A percentile compares a stretch with the other conserved stretches of the same genome.
Conservation (phyloP, 768 basidiomycete genomes). For the Tremella yokohamensis region DNA sequence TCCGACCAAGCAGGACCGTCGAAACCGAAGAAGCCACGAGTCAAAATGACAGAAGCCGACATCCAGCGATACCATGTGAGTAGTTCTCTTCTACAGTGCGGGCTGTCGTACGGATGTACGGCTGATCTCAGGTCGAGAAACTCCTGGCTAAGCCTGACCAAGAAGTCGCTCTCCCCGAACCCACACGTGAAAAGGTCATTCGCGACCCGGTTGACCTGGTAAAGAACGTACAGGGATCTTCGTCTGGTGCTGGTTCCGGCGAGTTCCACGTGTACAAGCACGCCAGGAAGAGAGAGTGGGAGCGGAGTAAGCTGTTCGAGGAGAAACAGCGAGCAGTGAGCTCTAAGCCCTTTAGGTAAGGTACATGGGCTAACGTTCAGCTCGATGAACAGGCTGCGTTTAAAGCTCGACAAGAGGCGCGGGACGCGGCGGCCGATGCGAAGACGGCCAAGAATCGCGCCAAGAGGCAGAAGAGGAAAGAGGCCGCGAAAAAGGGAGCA, state of each 20-base stretch:
- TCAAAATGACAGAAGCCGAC: slow-evolving; percentile 12
- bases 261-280: slow-evolving; percentile 99
- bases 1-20: slow-evolving; percentile 18
- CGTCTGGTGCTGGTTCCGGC: slow-evolving; percentile 93
- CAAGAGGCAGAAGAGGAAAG: slow-evolving; percentile 90
- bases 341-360: slow-evolving; percentile 7
- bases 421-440: slow-evolving; percentile 68
- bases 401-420: slow-evolving; percentile 66
- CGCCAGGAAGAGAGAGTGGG: slow-evolving; percentile 86
- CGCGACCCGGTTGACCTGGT: slow-evolving; percentile 63
- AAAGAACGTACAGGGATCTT: slow-evolving; percentile 98
- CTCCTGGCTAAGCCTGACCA: slow-evolving; percentile 86
- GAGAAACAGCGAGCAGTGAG: slow-evolving; percentile 73
- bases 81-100: background rate
- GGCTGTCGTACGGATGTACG: too few species aligned
- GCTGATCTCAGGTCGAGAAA: slow-evolving; percentile 66
- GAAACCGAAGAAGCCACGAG: slow-evolving; percentile 10
- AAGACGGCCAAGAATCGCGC: slow-evolving; percentile 95
- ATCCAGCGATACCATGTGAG: slow-evolving; percentile 15
- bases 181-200: slow-evolving; percentile 76
- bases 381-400: slow-evolving; percentile 71
- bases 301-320: slow-evolving; percentile 84
- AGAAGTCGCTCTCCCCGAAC: slow-evolving; percentile 70
- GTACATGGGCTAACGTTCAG: slow-evolving; percentile 43
- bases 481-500: slow-evolving; percentile 55